Percentiles rank a stretch among this genome's conserved stretches.
phyloP scores from a whole-genome alignment of 2,329 filamentous ascomycete genomes.

The Curvularia hawaiiensis region DNA sequence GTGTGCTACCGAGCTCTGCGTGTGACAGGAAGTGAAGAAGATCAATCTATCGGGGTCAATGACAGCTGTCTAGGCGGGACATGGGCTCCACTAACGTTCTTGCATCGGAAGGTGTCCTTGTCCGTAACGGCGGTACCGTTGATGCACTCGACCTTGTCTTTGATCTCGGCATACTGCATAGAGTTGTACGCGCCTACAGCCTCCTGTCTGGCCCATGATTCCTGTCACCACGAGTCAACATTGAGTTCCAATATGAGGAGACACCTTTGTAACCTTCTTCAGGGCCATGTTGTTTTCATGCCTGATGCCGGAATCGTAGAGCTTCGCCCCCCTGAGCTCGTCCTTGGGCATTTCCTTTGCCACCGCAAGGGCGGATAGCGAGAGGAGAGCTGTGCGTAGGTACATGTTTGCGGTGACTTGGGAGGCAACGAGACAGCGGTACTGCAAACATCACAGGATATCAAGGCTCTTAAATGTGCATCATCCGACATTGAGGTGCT shows the following conservation, averaged over 20 bases:
- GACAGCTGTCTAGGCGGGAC: too few species aligned
- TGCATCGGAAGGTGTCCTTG: constrained; percentile 47
- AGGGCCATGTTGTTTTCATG: constrained; percentile 46
- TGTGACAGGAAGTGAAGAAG: constrained; percentile 63
- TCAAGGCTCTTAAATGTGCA: constrained; percentile 29
- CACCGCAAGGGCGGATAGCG: constrained; percentile 41
- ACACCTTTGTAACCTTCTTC: constrained; percentile 33
- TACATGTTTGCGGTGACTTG: constrained; percentile 31
- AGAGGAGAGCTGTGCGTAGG: constrained; percentile 36
- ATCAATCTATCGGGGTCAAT: constrained; percentile 50
- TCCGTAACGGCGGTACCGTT: constrained; percentile 46
- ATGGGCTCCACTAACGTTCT: constrained; percentile 9
- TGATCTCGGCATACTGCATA: constrained; percentile 42
- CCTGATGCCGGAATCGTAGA: constrained; percentile 49
- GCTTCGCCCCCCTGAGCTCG: constrained; percentile 38
- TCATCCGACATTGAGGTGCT: constrained; percentile 16
- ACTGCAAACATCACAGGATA: background rate
- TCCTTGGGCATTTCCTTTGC: constrained; percentile 46
- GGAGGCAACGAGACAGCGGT: constrained; percentile 8
- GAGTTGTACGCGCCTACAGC: constrained; percentile 43
- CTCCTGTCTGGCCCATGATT: constrained; percentile 44
- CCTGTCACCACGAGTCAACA: constrained; percentile 37
- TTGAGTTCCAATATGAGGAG: background rate
- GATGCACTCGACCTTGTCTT: constrained; percentile 40
- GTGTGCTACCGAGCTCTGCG: constrained; percentile 56